Conservation (phyloP, 1,284 basidiomycete species). For the Naganishia cerealis region DNA sequence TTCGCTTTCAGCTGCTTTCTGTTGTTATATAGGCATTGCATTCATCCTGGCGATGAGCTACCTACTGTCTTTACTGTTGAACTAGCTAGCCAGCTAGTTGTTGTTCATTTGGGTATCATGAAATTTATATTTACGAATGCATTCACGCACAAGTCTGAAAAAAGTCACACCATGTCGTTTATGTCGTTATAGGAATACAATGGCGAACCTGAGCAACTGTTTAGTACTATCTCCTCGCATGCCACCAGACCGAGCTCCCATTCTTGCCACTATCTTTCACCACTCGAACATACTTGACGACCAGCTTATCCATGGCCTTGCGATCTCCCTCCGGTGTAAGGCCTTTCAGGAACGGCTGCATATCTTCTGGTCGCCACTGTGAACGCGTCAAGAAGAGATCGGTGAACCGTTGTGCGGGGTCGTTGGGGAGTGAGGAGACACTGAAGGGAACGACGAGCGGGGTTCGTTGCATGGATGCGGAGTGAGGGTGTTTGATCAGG, state of each 20-base stretch:
- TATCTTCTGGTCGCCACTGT: slow-evolving; percentile 75
- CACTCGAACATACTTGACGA: slow-evolving; percentile 79
- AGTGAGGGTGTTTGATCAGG: slow-evolving; percentile 52
- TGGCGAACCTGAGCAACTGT: no score
- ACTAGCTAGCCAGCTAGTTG: neutral
- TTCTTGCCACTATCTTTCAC: slow-evolving; percentile 60
- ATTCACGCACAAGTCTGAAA: no score
- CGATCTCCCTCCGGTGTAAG: slow-evolving; percentile 66
- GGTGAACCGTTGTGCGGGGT: slow-evolving; percentile 72
- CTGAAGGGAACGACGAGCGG: slow-evolving; percentile 67
- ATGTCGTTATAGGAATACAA: no score
- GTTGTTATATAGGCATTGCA: slow-evolving; percentile 6
- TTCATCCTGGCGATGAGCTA: slow-evolving; percentile 22
- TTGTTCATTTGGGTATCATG: slow-evolving; percentile 4
- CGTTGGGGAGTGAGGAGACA: slow-evolving; percentile 67
- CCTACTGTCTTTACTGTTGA: slow-evolving; percentile 5
- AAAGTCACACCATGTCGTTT: no score
- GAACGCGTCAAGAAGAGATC: slow-evolving; percentile 77
- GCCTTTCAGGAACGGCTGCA: slow-evolving; percentile 74
- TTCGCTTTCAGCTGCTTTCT: neutral
- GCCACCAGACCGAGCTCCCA: slow-evolving; percentile 55
- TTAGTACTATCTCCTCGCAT: slow-evolving; percentile 40
- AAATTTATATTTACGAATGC: neutral
- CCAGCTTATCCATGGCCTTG: slow-evolving; percentile 81
- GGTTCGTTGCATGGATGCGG: slow-evolving; percentile 30